Conservation (phyloP, 2,329 filamentous ascomycete genomes). For the Cercospora sp. region DNA sequence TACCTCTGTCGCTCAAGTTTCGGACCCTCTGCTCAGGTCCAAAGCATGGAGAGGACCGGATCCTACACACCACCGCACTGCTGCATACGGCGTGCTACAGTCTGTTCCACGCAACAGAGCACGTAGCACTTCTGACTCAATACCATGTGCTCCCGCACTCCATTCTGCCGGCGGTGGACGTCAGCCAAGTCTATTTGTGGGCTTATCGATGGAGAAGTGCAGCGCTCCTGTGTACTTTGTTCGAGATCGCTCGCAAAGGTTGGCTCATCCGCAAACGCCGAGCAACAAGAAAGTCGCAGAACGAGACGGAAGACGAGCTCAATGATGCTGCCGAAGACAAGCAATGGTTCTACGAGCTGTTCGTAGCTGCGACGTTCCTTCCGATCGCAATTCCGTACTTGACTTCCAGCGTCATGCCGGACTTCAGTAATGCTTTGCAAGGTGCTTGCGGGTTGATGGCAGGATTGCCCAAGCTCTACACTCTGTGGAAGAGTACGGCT, state of each 20-base stretch:
- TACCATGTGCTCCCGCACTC: not conserved
- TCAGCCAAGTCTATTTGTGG: not conserved
- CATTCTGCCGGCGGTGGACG: not conserved
- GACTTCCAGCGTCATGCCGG: not conserved
- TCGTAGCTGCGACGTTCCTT: not conserved
- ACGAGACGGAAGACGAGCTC: not conserved
- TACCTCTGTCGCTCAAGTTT: not conserved
- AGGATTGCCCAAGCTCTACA: not conserved
- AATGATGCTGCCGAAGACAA: not conserved
- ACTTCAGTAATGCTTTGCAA: not conserved
- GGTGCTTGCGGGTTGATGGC: not conserved
- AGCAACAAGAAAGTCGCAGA: not conserved
- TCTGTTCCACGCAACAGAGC: not conserved
- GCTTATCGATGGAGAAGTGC: not conserved
- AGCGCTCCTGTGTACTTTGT: not conserved
- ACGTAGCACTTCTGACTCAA: not conserved
- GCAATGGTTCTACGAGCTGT: not conserved
- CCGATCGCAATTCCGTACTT: not conserved
- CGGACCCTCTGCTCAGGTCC: not conserved
- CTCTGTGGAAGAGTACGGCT: not conserved
- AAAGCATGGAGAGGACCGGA: not conserved
- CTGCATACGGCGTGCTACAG: not conserved
- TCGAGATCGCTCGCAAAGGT: not conserved
- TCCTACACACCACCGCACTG: not conserved
- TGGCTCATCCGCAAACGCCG: not conserved